Evolutionary conservation across 2,329 filamentous ascomycete species (phyloP).

Genomic region (Epichloe festucae): DNA sequence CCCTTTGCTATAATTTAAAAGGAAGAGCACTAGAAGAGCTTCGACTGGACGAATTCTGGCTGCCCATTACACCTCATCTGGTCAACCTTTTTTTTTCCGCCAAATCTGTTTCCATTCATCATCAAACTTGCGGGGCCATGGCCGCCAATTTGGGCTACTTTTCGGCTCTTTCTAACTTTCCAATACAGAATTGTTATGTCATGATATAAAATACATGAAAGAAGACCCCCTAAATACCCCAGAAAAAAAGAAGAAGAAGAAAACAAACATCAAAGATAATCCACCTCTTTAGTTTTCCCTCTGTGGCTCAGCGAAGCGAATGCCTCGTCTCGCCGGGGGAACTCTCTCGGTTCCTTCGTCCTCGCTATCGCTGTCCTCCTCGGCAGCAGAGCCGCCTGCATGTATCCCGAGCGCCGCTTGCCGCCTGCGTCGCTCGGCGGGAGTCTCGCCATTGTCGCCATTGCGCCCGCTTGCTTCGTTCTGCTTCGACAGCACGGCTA

Average conservation of each 20-base stretch:
- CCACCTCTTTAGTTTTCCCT: constrained; percentile 6
- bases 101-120: constrained; percentile 37
- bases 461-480: constrained; percentile 16
- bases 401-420: constrained; percentile 57
- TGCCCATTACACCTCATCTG: not conserved
- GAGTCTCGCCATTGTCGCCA: constrained; percentile 45
- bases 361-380: constrained; percentile 36
- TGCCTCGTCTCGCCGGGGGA: constrained; percentile 41
- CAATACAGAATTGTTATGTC: too few species aligned
- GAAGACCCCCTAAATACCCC: too few species aligned
- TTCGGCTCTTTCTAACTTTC: too few species aligned
- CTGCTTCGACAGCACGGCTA: constrained; percentile 36
- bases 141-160: too few species aligned
- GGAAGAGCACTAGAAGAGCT: not conserved
- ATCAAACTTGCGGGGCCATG: constrained; percentile 30
- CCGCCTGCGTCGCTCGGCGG: constrained; percentile 59
- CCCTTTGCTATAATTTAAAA: not conserved
- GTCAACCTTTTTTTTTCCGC: constrained; percentile 7
- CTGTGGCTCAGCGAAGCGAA: constrained; percentile 44
- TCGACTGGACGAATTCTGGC: not conserved
- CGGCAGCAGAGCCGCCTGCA: constrained; percentile 24
- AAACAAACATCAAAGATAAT: too few species aligned
- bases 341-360: constrained; percentile 45
- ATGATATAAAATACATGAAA: too few species aligned
- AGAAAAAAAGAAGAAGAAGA: too few species aligned